These are phyloP conservation scores for Boletus sensibilis DNA, from an alignment of 768 basidiomycete species.

Conservation along the genomic window DNA sequence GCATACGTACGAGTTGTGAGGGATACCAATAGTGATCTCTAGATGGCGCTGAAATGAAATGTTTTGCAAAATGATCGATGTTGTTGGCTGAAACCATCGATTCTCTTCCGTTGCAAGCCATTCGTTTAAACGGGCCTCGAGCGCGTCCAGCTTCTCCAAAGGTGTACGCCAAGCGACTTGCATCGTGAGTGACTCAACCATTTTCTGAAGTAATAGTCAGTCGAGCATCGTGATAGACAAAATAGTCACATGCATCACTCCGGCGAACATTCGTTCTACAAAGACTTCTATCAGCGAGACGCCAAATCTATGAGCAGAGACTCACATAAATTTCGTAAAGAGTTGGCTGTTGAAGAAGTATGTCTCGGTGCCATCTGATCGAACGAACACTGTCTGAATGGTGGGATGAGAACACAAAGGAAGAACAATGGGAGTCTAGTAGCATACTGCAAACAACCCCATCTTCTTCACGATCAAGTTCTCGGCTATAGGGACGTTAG, in stretches of 20 bases:
- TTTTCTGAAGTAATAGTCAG: constrained; percentile 47
- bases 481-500: constrained; percentile 46
- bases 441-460: constrained; percentile 67
- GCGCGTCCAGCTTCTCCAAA: constrained; percentile 63
- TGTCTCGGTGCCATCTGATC: constrained; percentile 72
- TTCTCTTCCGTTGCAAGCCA: constrained; percentile 82
- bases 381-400: constrained; percentile 62
- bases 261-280: constrained; percentile 68
- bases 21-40: constrained; percentile 66
- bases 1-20: constrained; percentile 45
- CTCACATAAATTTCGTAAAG: constrained; percentile 72
- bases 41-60: constrained; percentile 67
- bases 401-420: background rate
- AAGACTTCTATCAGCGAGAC: background rate
- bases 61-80: constrained; percentile 58
- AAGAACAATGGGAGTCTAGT: background rate
- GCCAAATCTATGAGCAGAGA: constrained; percentile 2
- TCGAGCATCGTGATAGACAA: background rate
- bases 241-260: constrained; percentile 49
- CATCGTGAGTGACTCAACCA: constrained; percentile 62
- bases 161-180: constrained; percentile 78
- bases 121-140: constrained; percentile 65
- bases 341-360: constrained; percentile 82
- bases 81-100: constrained; percentile 72
- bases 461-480: constrained; percentile 77